These are phyloP conservation scores for Starmera dryadoides DNA, from an alignment of 805 yeast species.

Conservation along the genomic window DNA sequence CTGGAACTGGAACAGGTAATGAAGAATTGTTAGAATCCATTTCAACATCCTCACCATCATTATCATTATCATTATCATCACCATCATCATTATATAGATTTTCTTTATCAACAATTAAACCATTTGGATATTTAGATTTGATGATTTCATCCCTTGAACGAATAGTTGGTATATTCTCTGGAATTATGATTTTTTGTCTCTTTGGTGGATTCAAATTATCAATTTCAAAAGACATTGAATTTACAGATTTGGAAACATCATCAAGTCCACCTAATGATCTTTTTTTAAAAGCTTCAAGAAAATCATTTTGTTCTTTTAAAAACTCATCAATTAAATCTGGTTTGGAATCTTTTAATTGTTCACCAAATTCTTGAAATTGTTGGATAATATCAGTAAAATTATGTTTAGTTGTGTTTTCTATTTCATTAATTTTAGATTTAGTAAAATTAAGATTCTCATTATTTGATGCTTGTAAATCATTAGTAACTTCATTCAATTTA, in stretches of 20 bases:
- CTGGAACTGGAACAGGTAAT: not conserved
- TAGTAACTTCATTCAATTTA: slow-evolving; percentile 5
- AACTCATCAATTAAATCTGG: slow-evolving; percentile 13
- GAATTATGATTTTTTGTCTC: slow-evolving; percentile 10
- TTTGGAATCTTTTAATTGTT: slow-evolving; percentile 7
- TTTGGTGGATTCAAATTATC: slow-evolving; percentile 12
- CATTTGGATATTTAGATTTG: not conserved
- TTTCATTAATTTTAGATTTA: slow-evolving; percentile 5
- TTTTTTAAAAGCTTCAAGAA: slow-evolving; percentile 3
- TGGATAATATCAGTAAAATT: slow-evolving; percentile 2
- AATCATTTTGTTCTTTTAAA: slow-evolving; percentile 4
- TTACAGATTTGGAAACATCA: slow-evolving; percentile 1
- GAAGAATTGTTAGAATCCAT: not conserved
- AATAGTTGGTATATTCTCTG: slow-evolving; percentile 6
- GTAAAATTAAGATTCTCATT: slow-evolving; percentile 10
- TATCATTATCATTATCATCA: not conserved
- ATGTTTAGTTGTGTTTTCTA: slow-evolving; percentile 7
- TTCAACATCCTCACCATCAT: not conserved
- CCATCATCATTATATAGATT: not conserved
- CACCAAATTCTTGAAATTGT: slow-evolving; percentile 6
- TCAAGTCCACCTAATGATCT: slow-evolving; percentile 3
- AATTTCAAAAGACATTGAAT: not conserved
- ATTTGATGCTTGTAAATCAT: slow-evolving; percentile 7
- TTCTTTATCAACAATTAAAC: not conserved
- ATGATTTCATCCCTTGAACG: slow-evolving; percentile 11